A percentile compares a stretch with the other conserved stretches of the same genome.
These are phyloP conservation scores for Gossypium davidsonii DNA, from an alignment of 441 rosid genomes.

Conservation along the genomic window DNA sequence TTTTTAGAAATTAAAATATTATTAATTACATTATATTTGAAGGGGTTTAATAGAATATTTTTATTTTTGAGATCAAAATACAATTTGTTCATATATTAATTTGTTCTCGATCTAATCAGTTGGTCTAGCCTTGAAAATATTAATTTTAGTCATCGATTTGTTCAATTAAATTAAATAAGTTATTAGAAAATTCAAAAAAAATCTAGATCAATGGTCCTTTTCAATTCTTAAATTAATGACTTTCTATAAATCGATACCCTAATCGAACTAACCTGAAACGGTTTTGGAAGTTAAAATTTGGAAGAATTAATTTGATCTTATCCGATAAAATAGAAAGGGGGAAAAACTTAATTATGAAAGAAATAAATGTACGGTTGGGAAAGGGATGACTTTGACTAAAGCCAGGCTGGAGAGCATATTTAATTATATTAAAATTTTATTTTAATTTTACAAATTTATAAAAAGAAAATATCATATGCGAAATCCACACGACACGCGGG, in stretches of 20 bases:
- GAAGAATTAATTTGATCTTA: background rate
- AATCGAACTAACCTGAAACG: background rate
- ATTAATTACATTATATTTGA: no score
- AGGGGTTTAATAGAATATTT: no score
- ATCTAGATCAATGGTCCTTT: fast-evolving
- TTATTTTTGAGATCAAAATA: no score
- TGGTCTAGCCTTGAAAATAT: no score
- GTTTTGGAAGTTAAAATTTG: constrained; percentile 27
- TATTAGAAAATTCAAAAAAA: no score
- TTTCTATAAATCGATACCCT: fast-evolving
- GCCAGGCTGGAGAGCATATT: constrained; percentile 7
- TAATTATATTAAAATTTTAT: background rate
- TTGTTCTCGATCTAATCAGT: no score
- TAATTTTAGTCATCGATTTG: no score
- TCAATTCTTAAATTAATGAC: no score
- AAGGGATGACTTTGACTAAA: background rate
- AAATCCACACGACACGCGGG: background rate
- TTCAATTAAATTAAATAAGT: no score
- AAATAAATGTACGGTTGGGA: background rate
- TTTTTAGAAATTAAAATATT: no score
- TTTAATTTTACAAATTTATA: background rate
- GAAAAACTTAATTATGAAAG: background rate
- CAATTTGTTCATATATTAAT: no score
- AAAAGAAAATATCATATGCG: background rate
- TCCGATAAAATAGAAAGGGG: background rate